Evolutionary conservation across 1,139 yeast species (phyloP).

Genomic region (Sugiyamaella grinbergsii): DNA sequence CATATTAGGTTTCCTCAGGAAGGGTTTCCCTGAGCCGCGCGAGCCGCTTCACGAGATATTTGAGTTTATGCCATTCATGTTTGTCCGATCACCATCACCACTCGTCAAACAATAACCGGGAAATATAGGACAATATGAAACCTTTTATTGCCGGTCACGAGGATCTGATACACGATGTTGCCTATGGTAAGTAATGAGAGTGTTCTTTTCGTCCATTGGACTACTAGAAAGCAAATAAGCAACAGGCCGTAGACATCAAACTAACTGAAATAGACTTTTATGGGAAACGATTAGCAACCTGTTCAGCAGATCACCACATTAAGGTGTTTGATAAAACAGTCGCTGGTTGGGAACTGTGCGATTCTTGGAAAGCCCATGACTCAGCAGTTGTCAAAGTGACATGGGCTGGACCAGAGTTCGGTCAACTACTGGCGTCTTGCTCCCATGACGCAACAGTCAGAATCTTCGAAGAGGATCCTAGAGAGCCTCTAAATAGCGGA

Average conservation of each 20-base stretch:
- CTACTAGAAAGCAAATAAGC: too few species aligned
- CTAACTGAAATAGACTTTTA: constrained; percentile 52
- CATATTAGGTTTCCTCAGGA: not conserved
- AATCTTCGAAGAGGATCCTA: constrained; percentile 88
- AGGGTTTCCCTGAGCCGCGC: not conserved
- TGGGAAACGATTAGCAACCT: constrained; percentile 87
- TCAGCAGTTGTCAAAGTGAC: constrained; percentile 77
- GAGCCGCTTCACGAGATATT: constrained; percentile 5
- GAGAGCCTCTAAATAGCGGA: constrained; percentile 73
- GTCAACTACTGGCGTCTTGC: constrained; percentile 82
- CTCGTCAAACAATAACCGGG: too few species aligned
- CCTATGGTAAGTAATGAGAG: constrained; percentile 56
- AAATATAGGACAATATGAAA: too few species aligned
- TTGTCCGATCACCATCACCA: not conserved
- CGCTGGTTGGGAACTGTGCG: constrained; percentile 70
- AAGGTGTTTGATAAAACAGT: constrained; percentile 75
- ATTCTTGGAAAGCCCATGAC: constrained; percentile 95
- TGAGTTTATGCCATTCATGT: not conserved
- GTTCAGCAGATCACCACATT: constrained; percentile 89
- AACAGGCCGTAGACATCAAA: not conserved
- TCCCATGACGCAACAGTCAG: constrained; percentile 88
- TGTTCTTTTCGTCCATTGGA: too few species aligned
- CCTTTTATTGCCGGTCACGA: constrained; percentile 89
- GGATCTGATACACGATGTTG: constrained; percentile 83
- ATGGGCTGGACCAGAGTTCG: constrained; percentile 96